phyloP scores from a whole-genome alignment of 2,329 filamentous ascomycete species.

The Fusarium staphyleae region DNA sequence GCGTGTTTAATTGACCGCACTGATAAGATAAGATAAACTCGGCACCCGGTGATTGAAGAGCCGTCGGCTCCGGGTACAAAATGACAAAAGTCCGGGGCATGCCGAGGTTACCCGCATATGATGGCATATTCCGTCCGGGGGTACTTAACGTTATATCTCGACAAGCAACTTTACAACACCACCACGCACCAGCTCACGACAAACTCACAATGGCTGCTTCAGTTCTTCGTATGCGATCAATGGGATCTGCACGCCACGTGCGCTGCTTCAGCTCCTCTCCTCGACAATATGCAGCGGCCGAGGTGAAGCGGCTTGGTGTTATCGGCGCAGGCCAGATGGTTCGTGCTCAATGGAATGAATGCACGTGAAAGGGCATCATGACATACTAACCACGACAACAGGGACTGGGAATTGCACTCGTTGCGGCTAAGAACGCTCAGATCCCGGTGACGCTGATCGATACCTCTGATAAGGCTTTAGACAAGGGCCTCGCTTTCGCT shows the following conservation, averaged over 20 bases:
- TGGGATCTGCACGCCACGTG: constrained; percentile 49
- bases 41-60: constrained; percentile 27
- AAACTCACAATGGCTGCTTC: constrained; percentile 48
- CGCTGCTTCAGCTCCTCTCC: constrained; percentile 75
- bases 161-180: constrained; percentile 8
- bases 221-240: constrained; percentile 49
- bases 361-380: constrained; percentile 47
- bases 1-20: constrained; percentile 32
- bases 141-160: constrained; percentile 15
- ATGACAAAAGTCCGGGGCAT: constrained; percentile 31
- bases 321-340: constrained; percentile 98
- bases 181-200: constrained; percentile 1
- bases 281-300: constrained; percentile 62
- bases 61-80: constrained; percentile 18
- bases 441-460: constrained; percentile 89
- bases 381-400: constrained; percentile 49
- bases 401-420: constrained; percentile 95
- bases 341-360: constrained; percentile 42
- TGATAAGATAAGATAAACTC: constrained; percentile 30
- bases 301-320: constrained; percentile 88
- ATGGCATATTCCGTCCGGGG: constrained; percentile 31
- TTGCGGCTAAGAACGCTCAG: constrained; percentile 83
- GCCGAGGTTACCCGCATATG: constrained; percentile 54
- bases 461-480: constrained; percentile 80
- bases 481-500: constrained; percentile 90